Percentiles rank a stretch among this genome's conserved stretches.
Evolutionary conservation across 305 asterid genomes (phyloP).

Genomic region (Lippia alba): DNA sequence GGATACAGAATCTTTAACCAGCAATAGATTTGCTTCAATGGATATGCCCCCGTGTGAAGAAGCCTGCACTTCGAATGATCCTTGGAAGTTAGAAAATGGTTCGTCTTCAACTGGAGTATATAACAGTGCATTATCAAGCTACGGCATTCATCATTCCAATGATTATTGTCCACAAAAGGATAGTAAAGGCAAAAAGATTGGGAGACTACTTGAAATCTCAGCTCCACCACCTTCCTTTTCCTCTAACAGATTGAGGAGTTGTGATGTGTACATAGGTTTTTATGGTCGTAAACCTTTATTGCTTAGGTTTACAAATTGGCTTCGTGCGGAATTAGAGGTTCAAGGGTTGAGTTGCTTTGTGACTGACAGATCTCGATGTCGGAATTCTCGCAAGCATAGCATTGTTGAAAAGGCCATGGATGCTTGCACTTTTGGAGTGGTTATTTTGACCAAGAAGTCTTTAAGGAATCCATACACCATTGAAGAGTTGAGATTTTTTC

Average conservation of each 20-base stretch:
- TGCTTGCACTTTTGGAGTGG: conserved; percentile 69
- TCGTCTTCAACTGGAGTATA: conserved; percentile 58
- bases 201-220: conserved; percentile 51
- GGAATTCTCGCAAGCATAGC: conserved; percentile 71
- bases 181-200: conserved; percentile 55
- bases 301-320: conserved; percentile 81
- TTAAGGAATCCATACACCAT: conserved; percentile 77
- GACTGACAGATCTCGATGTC: conserved; percentile 70
- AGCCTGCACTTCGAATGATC: conserved; percentile 46
- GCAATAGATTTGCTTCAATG: conserved; percentile 40
- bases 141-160: conserved; percentile 45
- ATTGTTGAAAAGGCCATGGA: conserved; percentile 77
- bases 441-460: conserved; percentile 72
- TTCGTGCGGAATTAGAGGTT: conserved; percentile 82
- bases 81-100: conserved; percentile 47
- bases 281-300: conserved; percentile 70
- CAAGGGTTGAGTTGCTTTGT: conserved; percentile 92
- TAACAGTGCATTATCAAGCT: conserved; percentile 48
- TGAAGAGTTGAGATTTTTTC: conserved; percentile 76
- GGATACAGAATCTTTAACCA: conserved; percentile 44
- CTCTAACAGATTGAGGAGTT: conserved; percentile 69
- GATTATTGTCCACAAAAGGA: conserved; percentile 51
- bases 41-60: conserved; percentile 44
- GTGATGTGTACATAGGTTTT: conserved; percentile 85
- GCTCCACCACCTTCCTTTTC: conserved; percentile 62